These are phyloP conservation scores for Calonectria pauciramosa DNA, from an alignment of 2,329 filamentous ascomycete species.

Conservation along the genomic window DNA sequence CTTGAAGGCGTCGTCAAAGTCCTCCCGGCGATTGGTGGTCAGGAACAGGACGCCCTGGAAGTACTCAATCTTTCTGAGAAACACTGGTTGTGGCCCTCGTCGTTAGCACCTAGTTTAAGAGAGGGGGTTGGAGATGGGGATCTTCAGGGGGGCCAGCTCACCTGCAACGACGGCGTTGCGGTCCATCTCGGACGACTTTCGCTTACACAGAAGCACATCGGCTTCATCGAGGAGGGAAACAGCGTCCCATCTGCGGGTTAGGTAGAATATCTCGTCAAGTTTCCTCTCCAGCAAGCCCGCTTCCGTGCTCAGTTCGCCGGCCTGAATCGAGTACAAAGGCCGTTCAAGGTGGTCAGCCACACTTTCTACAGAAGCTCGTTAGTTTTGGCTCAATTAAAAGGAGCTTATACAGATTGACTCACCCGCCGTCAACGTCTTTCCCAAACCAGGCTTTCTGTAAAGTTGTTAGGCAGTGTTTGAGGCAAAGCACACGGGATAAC, in stretches of 20 bases:
- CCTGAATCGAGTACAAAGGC: conserved; percentile 12
- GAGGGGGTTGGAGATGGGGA: background rate
- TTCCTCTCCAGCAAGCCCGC: background rate
- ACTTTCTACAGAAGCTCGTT: background rate
- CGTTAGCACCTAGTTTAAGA: background rate
- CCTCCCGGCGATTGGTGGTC: conserved; percentile 13
- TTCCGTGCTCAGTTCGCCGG: conserved; percentile 16
- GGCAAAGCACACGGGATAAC: background rate
- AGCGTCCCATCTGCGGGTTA: conserved; percentile 4
- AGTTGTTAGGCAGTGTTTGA: background rate
- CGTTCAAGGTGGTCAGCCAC: conserved; percentile 16
- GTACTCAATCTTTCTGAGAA: conserved; percentile 19
- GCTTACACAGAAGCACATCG: conserved; percentile 18
- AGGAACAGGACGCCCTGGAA: conserved; percentile 18
- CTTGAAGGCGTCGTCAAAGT: conserved; percentile 23
- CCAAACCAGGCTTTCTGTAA: conserved; percentile 13
- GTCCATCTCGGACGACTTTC: conserved; percentile 20
- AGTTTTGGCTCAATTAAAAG: background rate
- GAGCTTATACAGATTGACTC: background rate
- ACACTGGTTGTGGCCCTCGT: background rate
- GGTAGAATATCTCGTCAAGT: conserved; percentile 4
- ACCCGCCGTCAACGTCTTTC: conserved; percentile 18
- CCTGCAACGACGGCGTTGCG: conserved; percentile 16
- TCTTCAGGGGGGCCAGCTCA: background rate
- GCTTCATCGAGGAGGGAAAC: conserved; percentile 18